These are phyloP conservation scores for Boeremia exigua DNA, from an alignment of 2,329 filamentous ascomycete genomes.

Conservation along the genomic window DNA sequence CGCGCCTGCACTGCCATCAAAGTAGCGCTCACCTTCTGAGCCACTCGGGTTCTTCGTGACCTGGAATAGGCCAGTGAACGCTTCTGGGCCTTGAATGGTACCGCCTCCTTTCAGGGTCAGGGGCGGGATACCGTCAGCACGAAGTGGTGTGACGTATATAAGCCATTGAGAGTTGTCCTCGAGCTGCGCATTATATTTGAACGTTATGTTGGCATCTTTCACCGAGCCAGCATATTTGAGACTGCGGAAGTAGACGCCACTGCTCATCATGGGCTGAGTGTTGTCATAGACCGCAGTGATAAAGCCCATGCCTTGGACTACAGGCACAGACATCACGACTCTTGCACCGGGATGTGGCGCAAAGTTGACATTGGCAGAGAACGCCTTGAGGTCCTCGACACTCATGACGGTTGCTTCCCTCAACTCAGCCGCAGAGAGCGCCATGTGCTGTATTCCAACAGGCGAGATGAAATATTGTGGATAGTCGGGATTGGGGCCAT, in stretches of 20 bases:
- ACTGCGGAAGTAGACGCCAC: constrained; percentile 75
- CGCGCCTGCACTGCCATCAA: constrained; percentile 78
- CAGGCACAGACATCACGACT: constrained; percentile 74
- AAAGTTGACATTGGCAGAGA: constrained; percentile 73
- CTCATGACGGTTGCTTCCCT: constrained; percentile 63
- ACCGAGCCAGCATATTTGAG: constrained; percentile 53
- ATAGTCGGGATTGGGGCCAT: constrained; percentile 34
- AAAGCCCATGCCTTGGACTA: constrained; percentile 90
- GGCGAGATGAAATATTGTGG: constrained; percentile 81
- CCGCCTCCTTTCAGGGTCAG: constrained; percentile 72
- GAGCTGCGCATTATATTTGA: constrained; percentile 30
- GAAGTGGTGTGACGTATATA: constrained; percentile 73
- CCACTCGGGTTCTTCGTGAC: constrained; percentile 75
- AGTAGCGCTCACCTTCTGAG: constrained; percentile 66
- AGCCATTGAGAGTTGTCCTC: constrained; percentile 74
- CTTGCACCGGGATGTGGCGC: constrained; percentile 59
- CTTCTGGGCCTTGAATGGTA: constrained; percentile 67
- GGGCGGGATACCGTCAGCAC: constrained; percentile 63
- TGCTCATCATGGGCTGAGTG: constrained; percentile 74
- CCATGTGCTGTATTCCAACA: constrained; percentile 79
- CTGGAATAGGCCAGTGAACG: constrained; percentile 81
- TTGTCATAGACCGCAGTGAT: constrained; percentile 79
- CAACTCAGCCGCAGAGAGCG: constrained; percentile 81
- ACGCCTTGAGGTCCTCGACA: constrained; percentile 59
- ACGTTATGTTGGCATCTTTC: constrained; percentile 55